Percentiles rank a stretch among this genome's conserved stretches.
Evolutionary conservation across 1,139 yeast species (phyloP).

Genomic region (Yamadazyma diospyri): DNA sequence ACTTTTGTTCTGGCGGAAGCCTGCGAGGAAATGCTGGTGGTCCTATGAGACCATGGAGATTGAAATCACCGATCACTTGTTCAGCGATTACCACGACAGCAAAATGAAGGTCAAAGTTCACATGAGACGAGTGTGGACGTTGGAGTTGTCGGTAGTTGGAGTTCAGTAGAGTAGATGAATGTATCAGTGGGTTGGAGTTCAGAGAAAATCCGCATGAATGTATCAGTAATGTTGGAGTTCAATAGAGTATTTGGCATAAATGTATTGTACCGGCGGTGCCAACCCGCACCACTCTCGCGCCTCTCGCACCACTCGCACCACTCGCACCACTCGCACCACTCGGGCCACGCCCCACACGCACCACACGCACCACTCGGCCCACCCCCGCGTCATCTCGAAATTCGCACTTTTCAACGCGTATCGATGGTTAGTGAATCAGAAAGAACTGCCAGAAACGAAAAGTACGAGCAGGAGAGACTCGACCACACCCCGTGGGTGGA

Average conservation of each 20-base stretch:
- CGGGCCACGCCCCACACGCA: too few relatives aligned
- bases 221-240: too few relatives aligned
- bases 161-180: constrained; percentile 35
- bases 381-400: constrained; percentile 2
- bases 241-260: too few relatives aligned
- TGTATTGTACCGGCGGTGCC: too few relatives aligned
- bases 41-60: constrained; percentile 61
- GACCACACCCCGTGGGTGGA: constrained; percentile 76
- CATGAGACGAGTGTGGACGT: constrained; percentile 80
- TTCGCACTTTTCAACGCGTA: neutral
- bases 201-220: too few relatives aligned
- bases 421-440: constrained; percentile 5
- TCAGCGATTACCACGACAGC: constrained; percentile 20
- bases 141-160: constrained; percentile 65
- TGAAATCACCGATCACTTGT: constrained; percentile 30
- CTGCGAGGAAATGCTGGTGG: constrained; percentile 99
- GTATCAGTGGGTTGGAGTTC: too few relatives aligned
- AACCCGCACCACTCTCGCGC: too few relatives aligned
- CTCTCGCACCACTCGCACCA: too few relatives aligned
- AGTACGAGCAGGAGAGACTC: constrained; percentile 40
- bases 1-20: constrained; percentile 92
- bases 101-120: constrained; percentile 52
- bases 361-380: too few relatives aligned
- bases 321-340: too few relatives aligned
- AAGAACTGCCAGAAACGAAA: constrained; percentile 19